phyloP scores from a whole-genome alignment of 257 asterid genomes.

The Sherardia arvensis region DNA sequence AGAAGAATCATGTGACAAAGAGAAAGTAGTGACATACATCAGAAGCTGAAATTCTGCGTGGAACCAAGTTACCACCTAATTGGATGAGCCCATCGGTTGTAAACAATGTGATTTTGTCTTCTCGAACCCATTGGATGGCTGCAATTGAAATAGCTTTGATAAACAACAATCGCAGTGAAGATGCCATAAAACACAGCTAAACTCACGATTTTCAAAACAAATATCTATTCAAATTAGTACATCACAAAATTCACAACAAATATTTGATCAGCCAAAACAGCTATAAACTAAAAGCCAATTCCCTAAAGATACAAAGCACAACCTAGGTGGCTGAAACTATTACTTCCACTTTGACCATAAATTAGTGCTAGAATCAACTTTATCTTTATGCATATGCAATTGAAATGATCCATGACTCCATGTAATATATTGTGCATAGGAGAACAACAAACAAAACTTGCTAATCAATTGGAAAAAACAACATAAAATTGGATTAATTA shows the following conservation, averaged over 20 bases:
- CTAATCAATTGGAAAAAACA: no score
- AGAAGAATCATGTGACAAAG: not conserved
- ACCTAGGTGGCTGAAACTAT: not conserved
- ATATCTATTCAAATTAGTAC: not conserved
- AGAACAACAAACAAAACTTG: no score
- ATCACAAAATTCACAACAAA: not conserved
- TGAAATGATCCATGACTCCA: no score
- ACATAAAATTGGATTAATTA: not conserved
- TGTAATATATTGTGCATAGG: no score
- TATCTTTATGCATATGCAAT: not conserved
- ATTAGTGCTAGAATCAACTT: not conserved
- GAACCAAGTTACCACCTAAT: constrained; percentile 86
- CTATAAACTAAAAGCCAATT: not conserved
- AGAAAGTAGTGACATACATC: constrained; percentile 42
- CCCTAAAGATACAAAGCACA: not conserved
- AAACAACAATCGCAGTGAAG: not conserved
- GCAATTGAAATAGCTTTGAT: constrained; percentile 13
- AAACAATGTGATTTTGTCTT: constrained; percentile 71
- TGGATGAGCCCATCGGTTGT: constrained; percentile 89
- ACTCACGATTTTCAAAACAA: not conserved
- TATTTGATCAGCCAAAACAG: not conserved
- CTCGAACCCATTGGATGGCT: constrained; percentile 86
- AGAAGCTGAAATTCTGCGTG: constrained; percentile 45
- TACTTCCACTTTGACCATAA: not conserved
- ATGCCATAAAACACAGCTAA: not conserved